Conservation (phyloP, 345 rosid species). For the Populus euphratica region DNA sequence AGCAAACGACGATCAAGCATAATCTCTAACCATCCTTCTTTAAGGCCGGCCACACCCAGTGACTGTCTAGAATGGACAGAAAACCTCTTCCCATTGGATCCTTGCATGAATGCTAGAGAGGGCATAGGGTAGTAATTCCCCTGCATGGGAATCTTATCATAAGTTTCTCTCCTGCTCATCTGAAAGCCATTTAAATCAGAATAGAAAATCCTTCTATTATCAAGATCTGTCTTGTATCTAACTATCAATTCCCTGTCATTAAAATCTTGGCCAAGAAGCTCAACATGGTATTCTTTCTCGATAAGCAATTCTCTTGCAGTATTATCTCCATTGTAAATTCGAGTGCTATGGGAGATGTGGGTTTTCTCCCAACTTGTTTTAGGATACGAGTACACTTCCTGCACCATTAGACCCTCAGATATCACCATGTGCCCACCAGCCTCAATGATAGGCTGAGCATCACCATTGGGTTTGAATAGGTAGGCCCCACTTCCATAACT, state of each 20-base stretch:
- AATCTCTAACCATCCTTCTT: slow-evolving; percentile 90
- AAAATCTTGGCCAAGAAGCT: slow-evolving; percentile 63
- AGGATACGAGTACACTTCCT: slow-evolving; percentile 81
- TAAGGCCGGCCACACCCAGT: slow-evolving; percentile 71
- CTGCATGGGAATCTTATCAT: slow-evolving; percentile 91
- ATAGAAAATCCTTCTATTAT: slow-evolving; percentile 62
- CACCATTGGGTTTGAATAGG: slow-evolving; percentile 76
- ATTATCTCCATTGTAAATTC: slow-evolving; percentile 61
- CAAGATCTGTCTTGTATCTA: slow-evolving; percentile 70
- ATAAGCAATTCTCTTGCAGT: slow-evolving; percentile 52
- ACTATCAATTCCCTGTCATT: slow-evolving; percentile 80
- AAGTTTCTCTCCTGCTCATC: slow-evolving; percentile 95
- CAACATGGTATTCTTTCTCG: slow-evolving; percentile 96
- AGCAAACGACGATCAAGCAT: slow-evolving; percentile 87
- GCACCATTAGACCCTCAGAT: slow-evolving; percentile 74
- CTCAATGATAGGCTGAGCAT: slow-evolving; percentile 59
- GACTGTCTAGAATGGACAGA: slow-evolving; percentile 91
- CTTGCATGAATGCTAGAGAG: slow-evolving; percentile 84
- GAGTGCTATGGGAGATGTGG: slow-evolving; percentile 78
- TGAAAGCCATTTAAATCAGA: slow-evolving; percentile 97
- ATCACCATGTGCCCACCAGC: slow-evolving; percentile 59
- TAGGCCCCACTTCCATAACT: slow-evolving; percentile 89
- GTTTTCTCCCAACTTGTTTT: slow-evolving; percentile 59
- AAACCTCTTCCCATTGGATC: slow-evolving; percentile 74
- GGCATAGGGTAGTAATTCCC: slow-evolving; percentile 99